Conservation (phyloP, 2,329 filamentous ascomycete genomes). For the Fonsecaea multimorphosa region DNA sequence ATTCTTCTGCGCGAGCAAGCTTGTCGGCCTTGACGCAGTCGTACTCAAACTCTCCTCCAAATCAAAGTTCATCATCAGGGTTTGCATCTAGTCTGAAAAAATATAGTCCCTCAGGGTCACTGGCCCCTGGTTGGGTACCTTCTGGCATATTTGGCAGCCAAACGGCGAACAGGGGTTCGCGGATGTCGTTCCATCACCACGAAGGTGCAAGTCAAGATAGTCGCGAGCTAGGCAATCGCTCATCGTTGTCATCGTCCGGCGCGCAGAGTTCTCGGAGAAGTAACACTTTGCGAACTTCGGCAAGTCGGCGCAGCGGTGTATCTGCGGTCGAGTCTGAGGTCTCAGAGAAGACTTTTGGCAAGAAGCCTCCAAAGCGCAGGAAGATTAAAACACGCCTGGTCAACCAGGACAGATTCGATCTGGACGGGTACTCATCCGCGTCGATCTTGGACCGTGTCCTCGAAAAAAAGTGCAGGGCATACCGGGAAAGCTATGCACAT, state of each 20-base stretch:
- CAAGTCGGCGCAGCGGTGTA: conserved; percentile 42
- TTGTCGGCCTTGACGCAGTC: conserved; percentile 38
- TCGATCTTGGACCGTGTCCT: conserved; percentile 59
- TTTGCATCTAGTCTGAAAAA: conserved; percentile 34
- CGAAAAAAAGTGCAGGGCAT: conserved; percentile 57
- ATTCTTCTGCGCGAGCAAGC: conserved; percentile 36
- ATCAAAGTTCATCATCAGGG: conserved; percentile 26
- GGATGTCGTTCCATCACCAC: conserved; percentile 28
- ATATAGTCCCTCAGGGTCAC: conserved; percentile 36
- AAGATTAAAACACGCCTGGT: conserved; percentile 59
- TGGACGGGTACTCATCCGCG: conserved; percentile 52
- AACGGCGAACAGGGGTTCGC: conserved; percentile 16
- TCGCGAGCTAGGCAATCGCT: conserved; percentile 23
- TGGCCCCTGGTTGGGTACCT: conserved; percentile 34
- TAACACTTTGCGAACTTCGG: conserved; percentile 17
- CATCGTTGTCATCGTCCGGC: conserved; percentile 24
- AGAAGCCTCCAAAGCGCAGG: conserved; percentile 42
- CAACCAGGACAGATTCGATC: conserved; percentile 60
- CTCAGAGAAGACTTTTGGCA: conserved; percentile 30
- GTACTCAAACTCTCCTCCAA: conserved; percentile 39
- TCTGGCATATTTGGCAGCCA: conserved; percentile 31
- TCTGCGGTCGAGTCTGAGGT: conserved; percentile 46
- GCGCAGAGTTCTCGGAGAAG: conserved; percentile 26
- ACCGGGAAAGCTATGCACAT: conserved; percentile 64
- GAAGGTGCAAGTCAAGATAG: conserved; percentile 32